A percentile compares a stretch with the other conserved stretches of the same genome.
Evolutionary conservation across 495 filamentous ascomycete species (phyloP).

Genomic region (Talaromyces stipitatus): DNA sequence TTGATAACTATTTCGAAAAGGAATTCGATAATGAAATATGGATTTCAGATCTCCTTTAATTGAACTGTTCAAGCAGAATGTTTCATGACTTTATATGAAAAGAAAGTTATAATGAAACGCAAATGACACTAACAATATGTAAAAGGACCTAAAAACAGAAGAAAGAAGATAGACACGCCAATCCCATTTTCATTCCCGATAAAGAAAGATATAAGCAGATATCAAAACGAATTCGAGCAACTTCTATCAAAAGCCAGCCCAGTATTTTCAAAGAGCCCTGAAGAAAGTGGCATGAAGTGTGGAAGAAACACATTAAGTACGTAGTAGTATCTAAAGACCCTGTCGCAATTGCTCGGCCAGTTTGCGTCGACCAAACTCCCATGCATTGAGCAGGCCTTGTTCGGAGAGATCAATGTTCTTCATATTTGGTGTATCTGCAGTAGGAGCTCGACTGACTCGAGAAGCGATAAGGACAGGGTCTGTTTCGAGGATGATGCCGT

Average conservation of each 20-base stretch:
- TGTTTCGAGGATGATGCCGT: slow-evolving; percentile 93
- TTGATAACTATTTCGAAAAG: neutral
- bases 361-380: slow-evolving; percentile 91
- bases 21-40: no score
- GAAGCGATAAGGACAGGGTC: slow-evolving; percentile 89
- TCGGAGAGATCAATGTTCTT: slow-evolving; percentile 93
- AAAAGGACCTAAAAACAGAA: neutral
- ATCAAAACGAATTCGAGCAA: neutral
- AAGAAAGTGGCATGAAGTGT: neutral
- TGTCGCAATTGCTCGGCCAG: slow-evolving; percentile 87
- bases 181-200: slow-evolving; percentile 5
- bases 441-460: slow-evolving; percentile 84
- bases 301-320: neutral
- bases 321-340: slow-evolving; percentile 8
- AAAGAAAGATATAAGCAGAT: slow-evolving; percentile 1
- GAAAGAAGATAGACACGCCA: neutral
- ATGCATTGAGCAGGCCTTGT: slow-evolving; percentile 89
- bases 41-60: no score
- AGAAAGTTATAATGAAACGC: neutral
- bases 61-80: neutral
- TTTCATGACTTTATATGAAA: neutral
- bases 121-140: neutral
- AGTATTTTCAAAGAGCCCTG: no score
- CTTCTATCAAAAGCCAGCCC: slow-evolving; percentile 2
- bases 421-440: slow-evolving; percentile 78